Evolutionary conservation across 192 early-diverging fungal species (phyloP), one percentile per base, ranked within the genome.

Genomic region (Umbelopsis vinacea): DNA sequence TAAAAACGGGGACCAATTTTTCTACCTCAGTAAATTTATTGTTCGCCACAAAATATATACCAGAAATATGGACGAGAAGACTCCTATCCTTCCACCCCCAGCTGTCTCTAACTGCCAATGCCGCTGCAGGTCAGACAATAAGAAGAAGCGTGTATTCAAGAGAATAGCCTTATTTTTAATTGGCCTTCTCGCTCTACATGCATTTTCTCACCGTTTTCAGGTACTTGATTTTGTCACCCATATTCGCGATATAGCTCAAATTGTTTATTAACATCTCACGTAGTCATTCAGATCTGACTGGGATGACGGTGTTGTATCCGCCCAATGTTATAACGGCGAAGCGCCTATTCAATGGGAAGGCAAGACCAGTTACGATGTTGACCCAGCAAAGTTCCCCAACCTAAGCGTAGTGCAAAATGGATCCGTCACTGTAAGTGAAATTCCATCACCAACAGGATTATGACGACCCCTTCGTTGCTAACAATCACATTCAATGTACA

Each of bases 61-160:
- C 40, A 43, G 11, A 33, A 63, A 11, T 19, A 63, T 63, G 57
- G 57, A 63, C 57, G 57, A 63, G 15, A 63, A 63, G 57, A 35
- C 29, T 17, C 57, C 57, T n/a, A 63, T 63, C 9, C 57, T 63
- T 8, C 57, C 57, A 29, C 10, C 26, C 6, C 57, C 57, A 63
- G 57, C 57, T 12, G 33, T 35, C 7, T 35, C 57, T 17, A 38
- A 33, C 57, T 63, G 53, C 26, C 22, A 24, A 22, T 54, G 57
- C 15, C 57, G 57, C 26, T 29, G 26, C 33, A 4, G 26, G 14
- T 19, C 8, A 0, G 15, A 35, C 0, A 63, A n/a, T 17, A 38
- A 63, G 57, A 63, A 63, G 26, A 14, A 26, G 12, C 29, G 33
- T 35, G 33, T 14, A 11, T 35, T 14, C 1, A 63, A 37, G 19